Evolutionary conservation across 2,329 filamentous ascomycete genomes (phyloP).

Genomic region (Bipolaris sorokiniana): DNA sequence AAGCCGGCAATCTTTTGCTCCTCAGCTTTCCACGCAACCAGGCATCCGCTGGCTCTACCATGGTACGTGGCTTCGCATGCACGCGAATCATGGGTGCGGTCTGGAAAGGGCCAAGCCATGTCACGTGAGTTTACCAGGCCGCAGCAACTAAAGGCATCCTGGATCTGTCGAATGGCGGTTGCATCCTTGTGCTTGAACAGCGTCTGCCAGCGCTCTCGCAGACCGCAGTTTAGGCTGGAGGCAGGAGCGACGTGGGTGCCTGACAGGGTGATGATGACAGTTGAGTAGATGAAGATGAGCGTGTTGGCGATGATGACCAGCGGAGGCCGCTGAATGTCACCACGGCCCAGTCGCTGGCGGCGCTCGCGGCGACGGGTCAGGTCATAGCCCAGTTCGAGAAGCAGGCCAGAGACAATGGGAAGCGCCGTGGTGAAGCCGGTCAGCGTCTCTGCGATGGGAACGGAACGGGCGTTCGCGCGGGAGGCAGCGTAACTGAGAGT

Average conservation of each 20-base stretch:
- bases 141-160: conserved; percentile 71
- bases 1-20: conserved; percentile 62
- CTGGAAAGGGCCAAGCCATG: conserved; percentile 67
- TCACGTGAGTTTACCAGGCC: conserved; percentile 65
- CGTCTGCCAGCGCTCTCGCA: conserved; percentile 63
- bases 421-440: conserved; percentile 52
- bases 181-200: conserved; percentile 61
- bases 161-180: conserved; percentile 62
- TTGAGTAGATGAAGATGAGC: conserved; percentile 50
- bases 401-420: conserved; percentile 52
- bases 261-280: conserved; percentile 54
- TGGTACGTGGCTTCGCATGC: conserved; percentile 58
- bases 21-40: conserved; percentile 62
- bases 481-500: conserved; percentile 38
- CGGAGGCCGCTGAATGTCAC: conserved; percentile 43
- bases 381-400: conserved; percentile 50
- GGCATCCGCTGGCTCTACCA: conserved; percentile 55
- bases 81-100: conserved; percentile 35
- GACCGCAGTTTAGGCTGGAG: conserved; percentile 56
- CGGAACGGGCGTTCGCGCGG: conserved; percentile 42
- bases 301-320: conserved; percentile 50
- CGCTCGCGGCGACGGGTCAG: conserved; percentile 43
- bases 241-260: conserved; percentile 52
- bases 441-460: conserved; percentile 53
- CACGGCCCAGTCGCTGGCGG: conserved; percentile 35